Evolutionary conservation across 257 asterid genomes (phyloP).

Genomic region (Solanum etuberosum): DNA sequence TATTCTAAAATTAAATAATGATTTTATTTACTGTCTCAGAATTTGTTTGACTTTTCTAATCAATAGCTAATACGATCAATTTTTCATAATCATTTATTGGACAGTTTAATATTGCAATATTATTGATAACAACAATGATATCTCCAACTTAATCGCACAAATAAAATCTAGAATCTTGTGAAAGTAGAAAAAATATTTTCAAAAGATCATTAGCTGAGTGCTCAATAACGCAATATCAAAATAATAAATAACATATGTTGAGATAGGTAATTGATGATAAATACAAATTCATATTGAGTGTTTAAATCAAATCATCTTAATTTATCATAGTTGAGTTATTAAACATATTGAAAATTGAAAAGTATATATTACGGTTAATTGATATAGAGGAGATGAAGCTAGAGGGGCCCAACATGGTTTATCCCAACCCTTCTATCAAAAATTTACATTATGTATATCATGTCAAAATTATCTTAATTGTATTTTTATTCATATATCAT

Average conservation of each 20-base stretch:
- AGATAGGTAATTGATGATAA: neutral
- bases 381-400: neutral
- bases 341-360: neutral
- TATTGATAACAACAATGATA: neutral
- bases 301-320: no score
- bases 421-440: no score
- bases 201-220: neutral
- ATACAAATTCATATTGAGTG: neutral
- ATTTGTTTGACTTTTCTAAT: neutral
- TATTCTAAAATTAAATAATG: neutral
- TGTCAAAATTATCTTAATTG: no score
- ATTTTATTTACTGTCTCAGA: neutral
- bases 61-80: neutral
- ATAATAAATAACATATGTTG: no score
- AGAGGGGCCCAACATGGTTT: neutral
- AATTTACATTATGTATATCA: no score
- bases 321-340: neutral
- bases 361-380: neutral
- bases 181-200: accelerated
- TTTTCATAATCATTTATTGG: neutral
- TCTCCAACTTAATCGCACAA: neutral
- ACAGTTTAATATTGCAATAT: neutral
- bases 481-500: no score
- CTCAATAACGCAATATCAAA: neutral
- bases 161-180: neutral